Evolutionary conservation across 257 asterid species (phyloP).

Genomic region (Rubia yunnanensis): DNA sequence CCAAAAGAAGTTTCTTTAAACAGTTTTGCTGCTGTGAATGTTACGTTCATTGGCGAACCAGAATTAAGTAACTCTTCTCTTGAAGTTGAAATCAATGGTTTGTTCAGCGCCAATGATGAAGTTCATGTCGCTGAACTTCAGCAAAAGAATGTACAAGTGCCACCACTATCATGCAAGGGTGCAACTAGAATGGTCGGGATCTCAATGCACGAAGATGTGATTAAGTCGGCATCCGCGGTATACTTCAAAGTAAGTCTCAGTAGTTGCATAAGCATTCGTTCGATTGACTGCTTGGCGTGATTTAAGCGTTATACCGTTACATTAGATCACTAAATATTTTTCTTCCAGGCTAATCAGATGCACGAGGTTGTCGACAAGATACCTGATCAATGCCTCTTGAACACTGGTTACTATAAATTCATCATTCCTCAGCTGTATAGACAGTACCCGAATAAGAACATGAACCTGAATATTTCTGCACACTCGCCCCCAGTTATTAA

Average conservation of each 20-base stretch:
- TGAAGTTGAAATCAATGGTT: slow-evolving; percentile 58
- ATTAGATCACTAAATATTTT: slow-evolving; percentile 8
- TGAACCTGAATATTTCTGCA: slow-evolving; percentile 63
- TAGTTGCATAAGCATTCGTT: slow-evolving; percentile 5
- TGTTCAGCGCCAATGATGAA: slow-evolving; percentile 41
- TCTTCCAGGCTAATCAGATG: slow-evolving; percentile 61
- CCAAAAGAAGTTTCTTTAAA: slow-evolving; percentile 69
- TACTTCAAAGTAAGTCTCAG: slow-evolving; percentile 59
- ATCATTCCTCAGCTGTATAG: slow-evolving; percentile 81
- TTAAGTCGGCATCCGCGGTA: slow-evolving; percentile 61
- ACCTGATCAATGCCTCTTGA: slow-evolving; percentile 60
- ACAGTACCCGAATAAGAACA: slow-evolving; percentile 59
- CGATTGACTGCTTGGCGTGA: background rate
- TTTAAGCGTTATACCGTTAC: background rate
- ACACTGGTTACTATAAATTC: slow-evolving; percentile 87
- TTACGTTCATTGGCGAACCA: slow-evolving; percentile 63
- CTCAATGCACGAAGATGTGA: slow-evolving; percentile 64
- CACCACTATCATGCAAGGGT: slow-evolving; percentile 30
- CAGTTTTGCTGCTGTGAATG: slow-evolving; percentile 49
- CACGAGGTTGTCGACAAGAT: slow-evolving; percentile 64
- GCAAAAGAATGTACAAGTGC: slow-evolving; percentile 19
- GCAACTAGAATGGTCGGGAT: slow-evolving; percentile 58
- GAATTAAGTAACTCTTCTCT: slow-evolving; percentile 46
- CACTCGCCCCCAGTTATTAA: slow-evolving; percentile 48
- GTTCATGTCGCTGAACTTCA: slow-evolving; percentile 19